Percentiles rank a stretch among this genome's conserved stretches.
Conservation (phyloP, 257 asterid genomes). For the Dorcoceras hygrometricum region DNA sequence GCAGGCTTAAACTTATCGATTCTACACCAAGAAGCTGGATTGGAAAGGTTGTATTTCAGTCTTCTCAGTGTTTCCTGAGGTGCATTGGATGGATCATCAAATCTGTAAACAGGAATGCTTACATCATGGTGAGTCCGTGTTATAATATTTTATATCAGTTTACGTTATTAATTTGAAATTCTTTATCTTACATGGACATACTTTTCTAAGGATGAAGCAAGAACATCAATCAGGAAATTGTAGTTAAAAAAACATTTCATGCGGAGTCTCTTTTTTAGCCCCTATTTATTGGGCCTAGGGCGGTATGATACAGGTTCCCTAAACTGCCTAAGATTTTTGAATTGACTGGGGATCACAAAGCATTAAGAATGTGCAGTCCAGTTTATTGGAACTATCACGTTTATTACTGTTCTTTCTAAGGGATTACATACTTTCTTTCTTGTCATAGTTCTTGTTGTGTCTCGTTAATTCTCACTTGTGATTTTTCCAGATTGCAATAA, state of each 20-base stretch:
- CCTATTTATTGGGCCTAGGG: not conserved
- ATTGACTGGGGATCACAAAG: not conserved
- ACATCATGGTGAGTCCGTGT: conserved; percentile 72
- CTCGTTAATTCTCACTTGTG: not conserved
- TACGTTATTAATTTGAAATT: not conserved
- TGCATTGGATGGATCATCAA: conserved; percentile 73
- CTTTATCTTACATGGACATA: not conserved
- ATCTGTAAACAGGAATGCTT: conserved; percentile 91
- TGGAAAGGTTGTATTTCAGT: conserved; percentile 51
- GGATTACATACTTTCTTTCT: not conserved
- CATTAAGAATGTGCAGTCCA: conserved; percentile 7
- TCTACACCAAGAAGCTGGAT: conserved; percentile 62
- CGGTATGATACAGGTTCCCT: not conserved
- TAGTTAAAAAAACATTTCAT: not conserved
- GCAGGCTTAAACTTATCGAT: conserved; percentile 66
- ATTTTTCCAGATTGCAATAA: conserved; percentile 76
- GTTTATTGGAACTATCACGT: not conserved
- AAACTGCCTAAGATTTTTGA: not conserved
- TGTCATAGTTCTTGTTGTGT: not conserved
- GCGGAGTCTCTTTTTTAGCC: not conserved
- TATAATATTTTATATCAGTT: not conserved
- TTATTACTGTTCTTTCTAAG: not conserved
- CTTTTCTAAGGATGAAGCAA: not conserved
- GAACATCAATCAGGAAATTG: not conserved
- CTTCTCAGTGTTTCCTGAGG: conserved; percentile 60